Base-by-base conservation (phyloP, 495 filamentous ascomycete species). In the Hypoxylon rickii region DNA sequence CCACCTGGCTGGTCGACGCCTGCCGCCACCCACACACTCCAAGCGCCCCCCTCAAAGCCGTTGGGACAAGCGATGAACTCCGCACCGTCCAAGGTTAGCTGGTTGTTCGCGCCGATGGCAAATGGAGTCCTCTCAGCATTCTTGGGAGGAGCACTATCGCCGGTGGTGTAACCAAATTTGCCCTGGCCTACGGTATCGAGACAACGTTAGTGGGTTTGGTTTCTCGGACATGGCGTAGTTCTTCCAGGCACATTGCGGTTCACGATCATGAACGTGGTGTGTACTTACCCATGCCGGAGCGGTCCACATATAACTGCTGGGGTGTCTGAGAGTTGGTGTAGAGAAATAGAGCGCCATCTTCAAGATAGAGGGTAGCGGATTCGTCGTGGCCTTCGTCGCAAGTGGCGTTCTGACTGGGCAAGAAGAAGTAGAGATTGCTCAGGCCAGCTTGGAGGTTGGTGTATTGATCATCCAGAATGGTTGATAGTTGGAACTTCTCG, bases 261-360 rank as follows among this genome's bases (percentile, higher is more conserved):
- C n/a, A n/a, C n/a, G n/a, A n/a, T n/a, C n/a, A n/a, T n/a, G n/a
- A n/a, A n/a, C n/a, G n/a, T n/a, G n/a, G n/a, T n/a, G n/a, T n/a
- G n/a, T n/a, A n/a, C 55, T 3, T 52, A 58, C 55, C 55, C 78
- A 82, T 82, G 59, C 78, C 79, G 34, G 79, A 82, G 40, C 76
- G 76, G 53, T 83, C 80, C 31, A 75, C 77, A 44, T 65, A 78
- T 49, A 81, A 56, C 64, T 77, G 67, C 65, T 82, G 79, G n/a
- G 70, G 59, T 36, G 68, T 67, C 16, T 65, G 70, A 20, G 69
- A 66, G 8, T 33, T 22, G 38, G 71, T 64, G 57, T 76, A 80
- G 36, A 83, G 76, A 58, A 59, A 75, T 21, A 83, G 72, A 29
- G 67, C 69, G 19, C 70, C 74, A 44, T 81, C 67, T 51, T 43